Base-by-base conservation (phyloP, 1,139 yeast species). In the Diutina mesorugosa region DNA sequence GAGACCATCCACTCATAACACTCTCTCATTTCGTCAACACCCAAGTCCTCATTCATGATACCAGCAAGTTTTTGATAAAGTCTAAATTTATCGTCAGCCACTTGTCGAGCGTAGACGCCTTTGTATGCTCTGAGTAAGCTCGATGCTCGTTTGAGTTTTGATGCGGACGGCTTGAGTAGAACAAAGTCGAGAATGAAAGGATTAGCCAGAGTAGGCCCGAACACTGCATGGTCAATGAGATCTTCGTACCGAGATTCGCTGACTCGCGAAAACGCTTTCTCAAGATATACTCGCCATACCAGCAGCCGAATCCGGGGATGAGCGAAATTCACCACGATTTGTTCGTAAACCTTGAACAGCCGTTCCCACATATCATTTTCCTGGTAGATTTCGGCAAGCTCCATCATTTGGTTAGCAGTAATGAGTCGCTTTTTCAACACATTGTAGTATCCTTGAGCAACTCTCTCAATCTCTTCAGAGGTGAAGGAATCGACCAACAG, bases 281-380 rank as follows among this genome's bases (percentile, higher is more conserved):
- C 70, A 47, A 90, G 65, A 66, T 90, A 90, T 10, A 80, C 71
- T 59, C 79, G 81, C 93, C 95, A 89, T 35, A 90, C 74, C 61
- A 88, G 90, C 63, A 78, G 85, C 55, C 64, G 65, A 16, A 84
- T 84, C 4, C 78, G 74, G 0, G 87, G 84, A 61, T 83, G 85
- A 29, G 65, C 63, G 66, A 90, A 90, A 16, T 79, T 63, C 8
- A 71, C 73, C 35, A 89, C 66, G 0, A 91, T 95, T 14, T 79
- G 69, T 64, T 90, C 96, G 66, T 81, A 89, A 0, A 86, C 76
- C 55, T 77, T 74, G 63, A 84, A 29, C 48, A 30, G 50, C 78
- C 78, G 21, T 58, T 80, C 83, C 61, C 68, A 74, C 55, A 74
- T 72, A 1, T 72, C 65, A 59, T 77, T 70, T 6, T 75, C 79